Evolutionary conservation across 1,284 basidiomycete species (phyloP).

Genomic region (Porodaedalea pini): DNA sequence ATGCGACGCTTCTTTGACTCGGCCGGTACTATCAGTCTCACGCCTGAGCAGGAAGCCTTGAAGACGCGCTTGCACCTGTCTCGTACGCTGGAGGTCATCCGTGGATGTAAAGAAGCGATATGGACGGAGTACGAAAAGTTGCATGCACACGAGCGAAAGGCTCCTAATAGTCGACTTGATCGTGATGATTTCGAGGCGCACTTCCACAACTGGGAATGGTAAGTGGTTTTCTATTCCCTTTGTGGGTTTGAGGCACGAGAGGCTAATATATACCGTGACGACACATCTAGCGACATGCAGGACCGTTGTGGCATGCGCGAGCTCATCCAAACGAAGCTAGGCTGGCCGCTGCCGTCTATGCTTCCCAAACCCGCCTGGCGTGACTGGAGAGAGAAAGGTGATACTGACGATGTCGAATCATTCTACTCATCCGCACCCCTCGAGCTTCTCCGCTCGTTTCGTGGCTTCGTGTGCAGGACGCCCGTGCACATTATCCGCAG

Average conservation of each 20-base stretch:
- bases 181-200: constrained; percentile 61
- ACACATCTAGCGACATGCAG: constrained; percentile 60
- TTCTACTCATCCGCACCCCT: constrained; percentile 22
- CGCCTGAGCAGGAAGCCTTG: constrained; percentile 29
- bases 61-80: constrained; percentile 61
- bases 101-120: constrained; percentile 65
- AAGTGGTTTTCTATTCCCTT: too few relatives aligned
- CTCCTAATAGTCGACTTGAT: constrained; percentile 26
- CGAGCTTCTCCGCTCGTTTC: constrained; percentile 43
- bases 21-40: constrained; percentile 25
- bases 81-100: constrained; percentile 49
- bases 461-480: constrained; percentile 42
- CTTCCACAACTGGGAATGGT: constrained; percentile 71
- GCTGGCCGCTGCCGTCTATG: constrained; percentile 49
- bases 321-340: constrained; percentile 42
- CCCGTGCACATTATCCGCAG: constrained; percentile 16
- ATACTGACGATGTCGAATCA: constrained; percentile 23
- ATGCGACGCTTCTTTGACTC: constrained; percentile 11
- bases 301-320: constrained; percentile 63
- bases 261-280: neutral
- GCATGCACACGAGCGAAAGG: constrained; percentile 36
- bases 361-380: constrained; percentile 50
- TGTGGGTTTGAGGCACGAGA: neutral
- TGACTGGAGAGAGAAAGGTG: constrained; percentile 43
- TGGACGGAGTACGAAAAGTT: constrained; percentile 57